A percentile compares a stretch with the other conserved stretches of the same genome.
Evolutionary conservation across 495 filamentous ascomycete genomes (phyloP).

Genomic region (Neurospora sp.): DNA sequence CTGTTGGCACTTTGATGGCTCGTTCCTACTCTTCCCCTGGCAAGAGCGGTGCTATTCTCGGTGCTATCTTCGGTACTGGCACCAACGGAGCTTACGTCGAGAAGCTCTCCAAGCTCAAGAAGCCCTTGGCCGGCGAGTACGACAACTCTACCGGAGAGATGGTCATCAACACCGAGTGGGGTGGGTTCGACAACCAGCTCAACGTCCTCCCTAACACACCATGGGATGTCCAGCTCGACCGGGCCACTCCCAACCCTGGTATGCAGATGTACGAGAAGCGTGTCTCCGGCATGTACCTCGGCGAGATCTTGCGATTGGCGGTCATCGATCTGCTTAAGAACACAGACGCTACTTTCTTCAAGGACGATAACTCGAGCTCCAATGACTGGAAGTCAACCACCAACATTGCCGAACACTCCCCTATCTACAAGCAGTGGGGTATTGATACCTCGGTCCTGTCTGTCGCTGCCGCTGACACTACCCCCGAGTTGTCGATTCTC

Average conservation of each 20-base stretch:
- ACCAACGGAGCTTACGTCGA: slow-evolving; percentile 93
- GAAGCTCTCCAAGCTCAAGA: slow-evolving; percentile 57
- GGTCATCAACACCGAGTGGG: slow-evolving; percentile 99
- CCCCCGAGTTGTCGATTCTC: slow-evolving; percentile 48
- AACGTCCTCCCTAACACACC: slow-evolving; percentile 74
- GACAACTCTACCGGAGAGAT: slow-evolving; percentile 82
- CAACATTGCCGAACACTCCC: slow-evolving; percentile 48
- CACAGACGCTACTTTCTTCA: slow-evolving; percentile 53
- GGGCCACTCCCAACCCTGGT: slow-evolving; percentile 78
- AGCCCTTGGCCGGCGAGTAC: slow-evolving; percentile 54
- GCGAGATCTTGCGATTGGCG: slow-evolving; percentile 79
- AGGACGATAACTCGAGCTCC: slow-evolving; percentile 49
- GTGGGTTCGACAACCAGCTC: slow-evolving; percentile 91
- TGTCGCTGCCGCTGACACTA: slow-evolving; percentile 65
- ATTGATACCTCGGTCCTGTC: slow-evolving; percentile 83
- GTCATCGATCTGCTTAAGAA: slow-evolving; percentile 57
- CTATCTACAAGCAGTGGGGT: slow-evolving; percentile 74
- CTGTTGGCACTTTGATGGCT: slow-evolving; percentile 94
- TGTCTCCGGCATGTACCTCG: slow-evolving; percentile 95
- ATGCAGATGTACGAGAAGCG: slow-evolving; percentile 99
- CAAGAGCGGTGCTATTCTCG: slow-evolving; percentile 74
- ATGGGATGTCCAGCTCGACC: slow-evolving; percentile 73
- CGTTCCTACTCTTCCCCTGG: slow-evolving; percentile 89
- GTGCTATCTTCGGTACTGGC: slow-evolving; percentile 89
- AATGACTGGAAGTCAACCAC: slow-evolving; percentile 62